A percentile compares a stretch with the other conserved stretches of the same genome.
These are phyloP conservation scores for Yarrowia hollandica DNA, from an alignment of 805 yeast genomes.

Conservation along the genomic window DNA sequence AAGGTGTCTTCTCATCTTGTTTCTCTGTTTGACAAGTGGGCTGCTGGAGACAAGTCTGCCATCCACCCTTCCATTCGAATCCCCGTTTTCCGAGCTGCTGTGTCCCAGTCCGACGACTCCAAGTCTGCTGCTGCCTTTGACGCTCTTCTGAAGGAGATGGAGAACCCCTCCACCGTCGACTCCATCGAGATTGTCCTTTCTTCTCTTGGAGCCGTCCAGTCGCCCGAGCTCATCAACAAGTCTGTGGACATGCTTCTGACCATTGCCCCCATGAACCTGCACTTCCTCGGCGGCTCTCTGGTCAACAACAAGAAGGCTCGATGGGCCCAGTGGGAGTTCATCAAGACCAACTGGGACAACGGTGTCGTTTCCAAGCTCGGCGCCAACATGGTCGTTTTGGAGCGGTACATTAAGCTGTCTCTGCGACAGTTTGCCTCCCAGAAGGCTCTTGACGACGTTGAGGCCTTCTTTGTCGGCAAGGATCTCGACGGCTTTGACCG, in stretches of 20 bases:
- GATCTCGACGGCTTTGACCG: conserved; percentile 58
- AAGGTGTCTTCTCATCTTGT: conserved; percentile 51
- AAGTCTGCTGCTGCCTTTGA: conserved; percentile 45
- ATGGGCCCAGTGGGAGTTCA: conserved; percentile 50
- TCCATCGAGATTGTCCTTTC: conserved; percentile 55
- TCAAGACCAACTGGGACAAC: conserved; percentile 50
- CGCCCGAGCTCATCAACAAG: conserved; percentile 43
- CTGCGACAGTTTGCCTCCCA: conserved; percentile 43
- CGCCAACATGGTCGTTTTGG: conserved; percentile 53
- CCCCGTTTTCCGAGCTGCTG: conserved; percentile 48
- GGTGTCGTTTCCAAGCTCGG: conserved; percentile 48
- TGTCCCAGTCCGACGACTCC: conserved; percentile 43
- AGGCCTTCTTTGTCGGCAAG: conserved; percentile 48
- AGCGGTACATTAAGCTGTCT: conserved; percentile 47
- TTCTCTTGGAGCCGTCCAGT: conserved; percentile 54
- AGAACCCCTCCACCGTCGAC: conserved; percentile 55
- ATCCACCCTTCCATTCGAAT: conserved; percentile 53
- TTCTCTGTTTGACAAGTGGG: conserved; percentile 41
- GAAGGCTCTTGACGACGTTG: conserved; percentile 44
- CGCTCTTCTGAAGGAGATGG: conserved; percentile 49
- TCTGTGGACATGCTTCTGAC: conserved; percentile 48
- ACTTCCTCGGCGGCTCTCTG: conserved; percentile 51
- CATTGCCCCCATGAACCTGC: conserved; percentile 56
- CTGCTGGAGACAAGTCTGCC: conserved; percentile 49
- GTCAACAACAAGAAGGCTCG: conserved; percentile 50